These are phyloP conservation scores for Forsythia viridissima DNA, from an alignment of 257 asterid species.

Conservation along the genomic window DNA sequence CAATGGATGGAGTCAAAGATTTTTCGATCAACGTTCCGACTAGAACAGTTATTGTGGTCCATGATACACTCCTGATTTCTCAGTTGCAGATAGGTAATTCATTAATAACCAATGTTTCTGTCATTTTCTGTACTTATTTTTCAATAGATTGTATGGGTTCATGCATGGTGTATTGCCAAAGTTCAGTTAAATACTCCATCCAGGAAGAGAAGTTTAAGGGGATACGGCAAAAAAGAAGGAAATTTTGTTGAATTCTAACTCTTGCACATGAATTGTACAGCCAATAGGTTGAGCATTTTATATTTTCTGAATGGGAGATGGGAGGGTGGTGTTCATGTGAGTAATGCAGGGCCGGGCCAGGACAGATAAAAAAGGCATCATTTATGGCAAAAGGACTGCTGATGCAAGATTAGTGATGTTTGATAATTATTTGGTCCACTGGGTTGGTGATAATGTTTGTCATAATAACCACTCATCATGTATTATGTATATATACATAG, in stretches of 20 bases:
- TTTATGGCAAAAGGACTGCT: not conserved
- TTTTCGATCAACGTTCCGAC: slow-evolving; percentile 68
- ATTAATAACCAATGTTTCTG: too few relatives aligned
- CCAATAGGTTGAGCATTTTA: not conserved
- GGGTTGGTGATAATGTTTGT: not conserved
- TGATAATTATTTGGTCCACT: not conserved
- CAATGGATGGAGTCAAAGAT: slow-evolving; percentile 68
- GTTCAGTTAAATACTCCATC: not conserved
- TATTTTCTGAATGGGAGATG: not conserved
- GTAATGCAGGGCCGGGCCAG: not conserved
- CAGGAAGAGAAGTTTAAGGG: not conserved
- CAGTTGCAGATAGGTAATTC: slow-evolving; percentile 63
- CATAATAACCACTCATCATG: not conserved
- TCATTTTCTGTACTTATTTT: not conserved
- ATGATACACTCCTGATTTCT: slow-evolving; percentile 57
- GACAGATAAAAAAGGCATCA: not conserved
- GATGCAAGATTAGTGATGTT: not conserved
- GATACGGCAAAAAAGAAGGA: not conserved
- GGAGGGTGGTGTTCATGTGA: not conserved
- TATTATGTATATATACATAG: not conserved
- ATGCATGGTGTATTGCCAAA: not conserved
- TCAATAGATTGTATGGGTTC: not conserved
- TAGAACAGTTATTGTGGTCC: slow-evolving; percentile 60
- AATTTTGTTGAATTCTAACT: not conserved
- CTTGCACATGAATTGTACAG: slow-evolving; percentile 2